Conservation (phyloP, 192 early-diverging fungal genomes). For the Entomortierella lignicola region DNA sequence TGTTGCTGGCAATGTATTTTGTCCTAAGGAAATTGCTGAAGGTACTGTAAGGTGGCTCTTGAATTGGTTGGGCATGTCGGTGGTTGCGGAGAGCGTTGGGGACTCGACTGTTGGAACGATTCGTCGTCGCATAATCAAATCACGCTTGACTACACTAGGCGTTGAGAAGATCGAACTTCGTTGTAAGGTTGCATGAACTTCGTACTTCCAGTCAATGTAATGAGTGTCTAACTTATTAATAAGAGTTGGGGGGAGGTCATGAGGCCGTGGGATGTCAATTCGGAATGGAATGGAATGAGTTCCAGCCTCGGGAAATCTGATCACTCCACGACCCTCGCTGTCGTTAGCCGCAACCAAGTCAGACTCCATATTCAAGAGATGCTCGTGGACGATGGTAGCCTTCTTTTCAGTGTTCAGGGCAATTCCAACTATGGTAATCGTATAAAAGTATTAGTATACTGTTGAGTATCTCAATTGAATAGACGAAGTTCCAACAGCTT, state of each 20-base stretch:
- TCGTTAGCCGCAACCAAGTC: slow-evolving; percentile 50
- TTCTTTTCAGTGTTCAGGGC: slow-evolving; percentile 28
- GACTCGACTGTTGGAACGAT: neutral
- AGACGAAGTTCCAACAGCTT: neutral
- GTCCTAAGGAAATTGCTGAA: slow-evolving; percentile 12
- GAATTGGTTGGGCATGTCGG: slow-evolving; percentile 28
- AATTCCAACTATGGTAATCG: slow-evolving; percentile 32
- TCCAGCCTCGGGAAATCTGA: slow-evolving; percentile 17
- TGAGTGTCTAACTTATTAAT: slow-evolving; percentile 47
- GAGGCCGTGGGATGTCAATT: slow-evolving; percentile 26
- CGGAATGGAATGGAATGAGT: slow-evolving; percentile 40
- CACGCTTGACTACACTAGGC: slow-evolving; percentile 17
- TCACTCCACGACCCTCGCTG: slow-evolving; percentile 28
- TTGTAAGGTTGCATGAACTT: slow-evolving; percentile 32
- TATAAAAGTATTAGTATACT: too few relatives aligned
- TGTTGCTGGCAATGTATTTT: slow-evolving; percentile 3
- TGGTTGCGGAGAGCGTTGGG: slow-evolving; percentile 1
- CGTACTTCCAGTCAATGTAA: slow-evolving; percentile 53
- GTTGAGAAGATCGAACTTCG: slow-evolving; percentile 30
- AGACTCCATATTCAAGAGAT: neutral
- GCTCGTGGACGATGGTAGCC: slow-evolving; percentile 28
- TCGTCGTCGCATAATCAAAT: slow-evolving; percentile 25
- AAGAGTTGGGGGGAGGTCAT: slow-evolving; percentile 33
- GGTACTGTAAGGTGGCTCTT: slow-evolving; percentile 29
- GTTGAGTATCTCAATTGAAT: neutral